A percentile compares a stretch with the other conserved stretches of the same genome.
These are phyloP conservation scores for Ceratocystis papillata DNA, from an alignment of 2,329 filamentous ascomycete genomes.

Conservation along the genomic window DNA sequence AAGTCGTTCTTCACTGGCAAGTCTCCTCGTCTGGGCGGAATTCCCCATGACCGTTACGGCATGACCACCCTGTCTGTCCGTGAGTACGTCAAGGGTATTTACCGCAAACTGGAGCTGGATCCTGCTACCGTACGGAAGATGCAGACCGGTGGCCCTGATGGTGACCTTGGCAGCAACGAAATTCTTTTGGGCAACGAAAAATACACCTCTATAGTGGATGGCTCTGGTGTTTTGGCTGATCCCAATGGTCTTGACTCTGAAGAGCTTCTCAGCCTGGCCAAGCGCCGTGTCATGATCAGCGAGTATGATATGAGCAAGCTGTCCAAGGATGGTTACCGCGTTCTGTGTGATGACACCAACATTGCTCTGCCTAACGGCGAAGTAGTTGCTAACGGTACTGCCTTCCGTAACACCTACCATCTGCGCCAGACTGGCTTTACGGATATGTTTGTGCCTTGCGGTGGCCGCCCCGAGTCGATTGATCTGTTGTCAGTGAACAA, in stretches of 20 bases:
- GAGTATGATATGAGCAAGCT: conserved; percentile 79
- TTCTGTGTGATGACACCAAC: conserved; percentile 84
- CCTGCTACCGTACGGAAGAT: conserved; percentile 78
- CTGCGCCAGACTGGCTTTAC: conserved; percentile 65
- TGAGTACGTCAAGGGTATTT: conserved; percentile 92
- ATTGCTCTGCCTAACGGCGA: conserved; percentile 81
- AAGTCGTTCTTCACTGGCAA: conserved; percentile 99
- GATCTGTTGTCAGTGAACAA: conserved; percentile 78
- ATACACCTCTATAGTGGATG: conserved; percentile 92
- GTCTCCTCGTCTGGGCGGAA: conserved; percentile 88
- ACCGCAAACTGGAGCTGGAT: conserved; percentile 87
- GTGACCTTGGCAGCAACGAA: conserved; percentile 94
- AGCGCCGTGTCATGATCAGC: conserved; percentile 77
- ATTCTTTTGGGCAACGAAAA: conserved; percentile 93
- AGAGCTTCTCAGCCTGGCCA: conserved; percentile 76
- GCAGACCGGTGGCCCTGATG: conserved; percentile 94
- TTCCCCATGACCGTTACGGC: conserved; percentile 89
- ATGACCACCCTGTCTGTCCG: conserved; percentile 97
- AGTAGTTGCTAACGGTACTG: conserved; percentile 76
- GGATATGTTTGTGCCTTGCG: conserved; percentile 89
- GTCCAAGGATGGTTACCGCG: conserved; percentile 76
- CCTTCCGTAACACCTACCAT: conserved; percentile 97
- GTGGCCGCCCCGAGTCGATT: conserved; percentile 91
- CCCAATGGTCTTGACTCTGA: conserved; percentile 76
- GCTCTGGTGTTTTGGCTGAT: conserved; percentile 86